Evolutionary conservation across 345 rosid species (phyloP).

Genomic region (Heritiera fomes): DNA sequence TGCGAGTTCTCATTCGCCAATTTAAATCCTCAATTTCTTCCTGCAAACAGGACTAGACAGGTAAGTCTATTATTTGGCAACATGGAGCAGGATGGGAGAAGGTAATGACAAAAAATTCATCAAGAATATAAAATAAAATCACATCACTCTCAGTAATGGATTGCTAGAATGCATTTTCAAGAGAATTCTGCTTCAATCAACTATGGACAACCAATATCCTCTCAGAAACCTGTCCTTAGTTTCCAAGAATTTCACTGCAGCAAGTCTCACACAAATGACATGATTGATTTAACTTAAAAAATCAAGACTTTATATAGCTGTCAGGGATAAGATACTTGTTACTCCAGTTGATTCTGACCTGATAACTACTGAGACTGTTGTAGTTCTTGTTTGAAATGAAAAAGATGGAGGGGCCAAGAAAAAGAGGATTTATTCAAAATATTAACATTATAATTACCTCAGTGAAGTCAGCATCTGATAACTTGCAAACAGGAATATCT

Average conservation of each 20-base stretch:
- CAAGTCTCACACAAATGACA: neutral
- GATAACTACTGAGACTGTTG: neutral
- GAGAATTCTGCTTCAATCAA: neutral
- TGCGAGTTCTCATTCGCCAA: constrained; percentile 38
- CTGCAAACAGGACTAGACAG: constrained; percentile 32
- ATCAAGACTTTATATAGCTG: neutral
- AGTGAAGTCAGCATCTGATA: constrained; percentile 49
- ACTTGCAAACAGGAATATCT: constrained; percentile 37
- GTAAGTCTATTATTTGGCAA: neutral
- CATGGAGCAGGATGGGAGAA: neutral
- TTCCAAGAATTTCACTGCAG: neutral
- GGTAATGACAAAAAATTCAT: neutral
- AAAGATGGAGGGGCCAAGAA: neutral
- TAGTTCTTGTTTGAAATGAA: neutral
- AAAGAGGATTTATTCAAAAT: neutral
- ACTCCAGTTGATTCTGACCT: neutral
- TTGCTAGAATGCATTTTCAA: neutral
- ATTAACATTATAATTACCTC: constrained; percentile 36
- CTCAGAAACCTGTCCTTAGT: neutral
- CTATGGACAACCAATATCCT: neutral
- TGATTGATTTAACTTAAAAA: neutral
- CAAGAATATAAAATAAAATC: neutral
- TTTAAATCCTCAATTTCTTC: constrained; percentile 58
- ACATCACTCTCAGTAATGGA: neutral
- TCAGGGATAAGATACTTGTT: neutral